Percentiles rank a stretch among this genome's conserved stretches.
phyloP scores from a whole-genome alignment of 2,329 filamentous ascomycete species.

The Cladobotryum protrusum region DNA sequence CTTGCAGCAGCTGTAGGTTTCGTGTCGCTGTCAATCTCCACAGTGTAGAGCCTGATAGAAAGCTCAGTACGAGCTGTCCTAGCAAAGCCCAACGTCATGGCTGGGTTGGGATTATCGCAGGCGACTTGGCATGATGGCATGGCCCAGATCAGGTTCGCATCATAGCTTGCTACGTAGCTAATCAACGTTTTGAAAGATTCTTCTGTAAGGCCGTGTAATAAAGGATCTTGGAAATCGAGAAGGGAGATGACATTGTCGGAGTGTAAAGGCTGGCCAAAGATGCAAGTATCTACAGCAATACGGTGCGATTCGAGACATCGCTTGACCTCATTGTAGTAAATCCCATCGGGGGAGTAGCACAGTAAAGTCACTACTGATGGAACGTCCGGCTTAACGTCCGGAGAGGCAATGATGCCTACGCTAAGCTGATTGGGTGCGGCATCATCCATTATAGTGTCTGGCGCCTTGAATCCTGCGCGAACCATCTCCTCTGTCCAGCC shows the following conservation, averaged over 20 bases:
- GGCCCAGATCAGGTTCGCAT: slow-evolving; percentile 2
- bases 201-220: background rate
- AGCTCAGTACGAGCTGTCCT: slow-evolving; percentile 8
- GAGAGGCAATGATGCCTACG: slow-evolving; percentile 1
- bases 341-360: background rate
- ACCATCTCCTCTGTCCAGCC: slow-evolving; percentile 24
- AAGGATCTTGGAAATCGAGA: slow-evolving; percentile 3
- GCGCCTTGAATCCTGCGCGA: slow-evolving; percentile 19
- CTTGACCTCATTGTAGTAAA: background rate
- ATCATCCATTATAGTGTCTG: slow-evolving; percentile 14
- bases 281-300: background rate
- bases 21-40: slow-evolving; percentile 6
- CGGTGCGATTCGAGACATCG: background rate
- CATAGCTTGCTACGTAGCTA: background rate
- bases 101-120: slow-evolving; percentile 4
- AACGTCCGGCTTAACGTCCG: background rate
- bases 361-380: background rate
- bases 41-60: slow-evolving; percentile 5
- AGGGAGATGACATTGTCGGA: slow-evolving; percentile 3
- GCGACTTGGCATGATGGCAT: slow-evolving; percentile 1
- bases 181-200: slow-evolving; percentile 1
- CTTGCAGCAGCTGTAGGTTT: background rate
- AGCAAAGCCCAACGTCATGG: slow-evolving; percentile 8
- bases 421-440: slow-evolving; percentile 13
- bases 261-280: slow-evolving; percentile 7